Evolutionary conservation across 176 grass and related monocot genomes (phyloP).

Genomic region (Bolboschoenus planiculmis): DNA sequence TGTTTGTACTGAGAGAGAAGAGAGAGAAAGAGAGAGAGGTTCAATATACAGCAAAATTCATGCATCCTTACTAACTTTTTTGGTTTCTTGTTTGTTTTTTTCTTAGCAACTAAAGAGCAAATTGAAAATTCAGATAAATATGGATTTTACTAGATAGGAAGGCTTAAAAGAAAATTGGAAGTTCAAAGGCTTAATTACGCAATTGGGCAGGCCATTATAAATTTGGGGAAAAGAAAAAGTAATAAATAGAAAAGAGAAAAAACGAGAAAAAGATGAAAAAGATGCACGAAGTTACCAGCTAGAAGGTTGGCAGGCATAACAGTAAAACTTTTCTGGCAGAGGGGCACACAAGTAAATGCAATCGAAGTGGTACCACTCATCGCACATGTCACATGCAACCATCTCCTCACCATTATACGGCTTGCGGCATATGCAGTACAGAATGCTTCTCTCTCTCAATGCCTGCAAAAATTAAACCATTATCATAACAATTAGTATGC

Average conservation of each 20-base stretch:
- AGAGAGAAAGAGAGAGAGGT: background rate
- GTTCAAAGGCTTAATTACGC: background rate
- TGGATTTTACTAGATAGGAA: background rate
- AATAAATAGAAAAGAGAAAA: background rate
- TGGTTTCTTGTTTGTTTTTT: background rate
- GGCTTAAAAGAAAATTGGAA: background rate
- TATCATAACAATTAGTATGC: conserved; percentile 4
- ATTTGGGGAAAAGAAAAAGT: background rate
- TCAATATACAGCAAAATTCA: background rate
- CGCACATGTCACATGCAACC: conserved; percentile 92
- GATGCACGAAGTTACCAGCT: conserved; percentile 27
- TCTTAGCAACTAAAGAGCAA: background rate
- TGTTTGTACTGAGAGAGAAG: conserved; percentile 45
- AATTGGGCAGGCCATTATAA: background rate
- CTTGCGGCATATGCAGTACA: conserved; percentile 89
- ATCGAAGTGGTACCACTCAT: conserved; percentile 96
- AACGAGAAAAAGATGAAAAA: background rate
- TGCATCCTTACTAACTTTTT: background rate
- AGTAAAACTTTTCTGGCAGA: conserved; percentile 58
- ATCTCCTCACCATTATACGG: conserved; percentile 75
- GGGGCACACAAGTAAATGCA: conserved; percentile 63
- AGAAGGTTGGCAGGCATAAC: conserved; percentile 54
- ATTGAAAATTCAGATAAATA: background rate
- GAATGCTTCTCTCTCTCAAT: conserved; percentile 60
- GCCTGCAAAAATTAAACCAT: conserved; percentile 32